Base-by-base conservation (phyloP, 208 protist species). In the Borovskyia barvae region DNA sequence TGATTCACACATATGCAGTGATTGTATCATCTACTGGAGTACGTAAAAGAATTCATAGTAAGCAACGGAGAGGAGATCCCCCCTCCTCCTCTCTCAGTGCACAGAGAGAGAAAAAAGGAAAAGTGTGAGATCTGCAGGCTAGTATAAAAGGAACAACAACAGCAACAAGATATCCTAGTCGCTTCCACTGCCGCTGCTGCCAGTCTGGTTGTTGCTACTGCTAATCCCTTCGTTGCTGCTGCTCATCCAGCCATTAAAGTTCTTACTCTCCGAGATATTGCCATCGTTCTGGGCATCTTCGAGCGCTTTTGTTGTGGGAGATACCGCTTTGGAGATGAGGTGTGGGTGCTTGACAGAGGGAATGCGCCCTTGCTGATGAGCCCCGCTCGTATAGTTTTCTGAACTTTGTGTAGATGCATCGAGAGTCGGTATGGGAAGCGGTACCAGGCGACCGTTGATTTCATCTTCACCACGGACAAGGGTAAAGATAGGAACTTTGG, bases 131-230 rank as follows among this genome's bases (percentile, higher is more conserved):
- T 12, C 28, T 42, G 14, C 8, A 39, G 8, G 15, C 3, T 17
- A 24, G 7, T 7, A 7, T 20, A 46, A 58, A 14, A 29, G 39
- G 9, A 3, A 47, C 29, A n/a, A 26, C 3, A 22, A 41, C 3
- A 58, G 24, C 9, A 37, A 30, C 24, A 7, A n/a, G 32, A 11
- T 22, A 5, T 17, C 6, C 28, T 56, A 66, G 33, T 76, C 70
- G 22, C 57, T 63, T 15, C 56, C 63, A 40, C 52, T 76, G 22
- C 63, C 63, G 24, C 51, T 66, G 41, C 56, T 71, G 29, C 56
- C 64, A 24, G 57, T 59, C 14, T 76, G 41, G 3, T 67, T 50
- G 56, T 71, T 63, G 43, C 39, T 66, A 42, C 50, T 70, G 52
- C 48, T 55, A 22, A 61, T 15, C 1, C 52, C 62, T 30, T 63